phyloP scores from a whole-genome alignment of 2,329 filamentous ascomycete genomes.

The Aspergillus sp. region DNA sequence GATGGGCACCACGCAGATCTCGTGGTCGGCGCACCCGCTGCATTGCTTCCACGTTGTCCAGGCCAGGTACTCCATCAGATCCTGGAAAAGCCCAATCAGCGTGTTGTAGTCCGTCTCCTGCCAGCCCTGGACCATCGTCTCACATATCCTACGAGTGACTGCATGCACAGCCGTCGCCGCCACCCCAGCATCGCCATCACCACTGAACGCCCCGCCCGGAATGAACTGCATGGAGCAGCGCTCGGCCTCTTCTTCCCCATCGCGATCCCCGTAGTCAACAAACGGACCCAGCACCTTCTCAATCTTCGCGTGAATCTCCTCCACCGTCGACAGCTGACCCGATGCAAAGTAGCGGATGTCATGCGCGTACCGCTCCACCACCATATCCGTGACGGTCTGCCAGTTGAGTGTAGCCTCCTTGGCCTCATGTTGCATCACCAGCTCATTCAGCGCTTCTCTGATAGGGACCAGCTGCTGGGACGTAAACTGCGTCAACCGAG shows the following conservation, averaged over 20 bases:
- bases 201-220: slow-evolving; percentile 17
- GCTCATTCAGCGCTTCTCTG: slow-evolving; percentile 47
- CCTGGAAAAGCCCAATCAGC: slow-evolving; percentile 36
- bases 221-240: slow-evolving; percentile 41
- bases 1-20: slow-evolving; percentile 65
- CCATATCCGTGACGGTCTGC: slow-evolving; percentile 68
- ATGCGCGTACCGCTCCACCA: slow-evolving; percentile 63
- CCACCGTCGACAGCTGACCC: slow-evolving; percentile 24
- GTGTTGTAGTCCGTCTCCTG: slow-evolving; percentile 22
- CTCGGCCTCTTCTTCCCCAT: slow-evolving; percentile 29
- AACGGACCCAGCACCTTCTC: slow-evolving; percentile 36
- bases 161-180: slow-evolving; percentile 33
- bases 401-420: slow-evolving; percentile 54
- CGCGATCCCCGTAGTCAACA: slow-evolving; percentile 36
- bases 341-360: slow-evolving; percentile 50
- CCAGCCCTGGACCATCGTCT: slow-evolving; percentile 30
- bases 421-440: slow-evolving; percentile 41
- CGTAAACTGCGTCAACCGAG: slow-evolving; percentile 41
- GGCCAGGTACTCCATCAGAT: slow-evolving; percentile 53
- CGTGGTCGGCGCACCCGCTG: slow-evolving; percentile 53
- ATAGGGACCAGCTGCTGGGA: slow-evolving; percentile 39
- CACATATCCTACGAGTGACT: slow-evolving; percentile 37
- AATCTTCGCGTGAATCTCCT: slow-evolving; percentile 32
- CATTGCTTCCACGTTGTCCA: slow-evolving; percentile 66
- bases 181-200: slow-evolving; percentile 11